Evolutionary conservation across 2,329 filamentous ascomycete genomes (phyloP).

Genomic region (Epichloe elymi): DNA sequence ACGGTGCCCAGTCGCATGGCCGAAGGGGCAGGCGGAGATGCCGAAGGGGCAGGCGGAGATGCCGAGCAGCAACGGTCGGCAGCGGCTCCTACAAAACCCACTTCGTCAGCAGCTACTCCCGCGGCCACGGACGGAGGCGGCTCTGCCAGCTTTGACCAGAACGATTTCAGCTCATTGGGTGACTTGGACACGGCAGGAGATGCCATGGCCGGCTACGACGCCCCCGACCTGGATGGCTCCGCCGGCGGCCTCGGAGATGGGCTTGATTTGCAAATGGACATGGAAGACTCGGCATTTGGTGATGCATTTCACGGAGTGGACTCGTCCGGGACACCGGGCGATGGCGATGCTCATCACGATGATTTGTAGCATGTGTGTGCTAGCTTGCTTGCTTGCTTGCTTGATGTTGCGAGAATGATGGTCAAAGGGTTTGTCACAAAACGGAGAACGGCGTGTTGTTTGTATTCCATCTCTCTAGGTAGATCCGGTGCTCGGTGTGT

Average conservation of each 20-base stretch:
- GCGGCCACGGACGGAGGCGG: slow-evolving; percentile 28
- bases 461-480: slow-evolving; percentile 1
- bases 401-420: no score
- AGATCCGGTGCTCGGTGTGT: not conserved
- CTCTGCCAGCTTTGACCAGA: slow-evolving; percentile 36
- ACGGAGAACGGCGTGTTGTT: no score
- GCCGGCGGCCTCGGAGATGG: slow-evolving; percentile 39
- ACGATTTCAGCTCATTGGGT: slow-evolving; percentile 50
- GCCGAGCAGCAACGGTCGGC: slow-evolving; percentile 11
- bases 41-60: not conserved
- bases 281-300: slow-evolving; percentile 72
- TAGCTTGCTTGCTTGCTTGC: no score
- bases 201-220: slow-evolving; percentile 54
- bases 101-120: slow-evolving; percentile 32
- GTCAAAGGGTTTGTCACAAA: no score
- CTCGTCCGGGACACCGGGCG: slow-evolving; percentile 22
- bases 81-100: slow-evolving; percentile 20
- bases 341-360: slow-evolving; percentile 20
- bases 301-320: slow-evolving; percentile 64
- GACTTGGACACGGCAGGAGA: slow-evolving; percentile 61
- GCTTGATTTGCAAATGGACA: slow-evolving; percentile 48
- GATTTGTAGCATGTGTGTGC: slow-evolving; percentile 16
- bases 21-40: not conserved
- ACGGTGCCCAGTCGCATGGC: not conserved
- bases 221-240: slow-evolving; percentile 34